Evolutionary conservation across 345 rosid species (phyloP), one percentile per base, ranked within the genome.

Genomic region (Gossypium thurberi): DNA sequence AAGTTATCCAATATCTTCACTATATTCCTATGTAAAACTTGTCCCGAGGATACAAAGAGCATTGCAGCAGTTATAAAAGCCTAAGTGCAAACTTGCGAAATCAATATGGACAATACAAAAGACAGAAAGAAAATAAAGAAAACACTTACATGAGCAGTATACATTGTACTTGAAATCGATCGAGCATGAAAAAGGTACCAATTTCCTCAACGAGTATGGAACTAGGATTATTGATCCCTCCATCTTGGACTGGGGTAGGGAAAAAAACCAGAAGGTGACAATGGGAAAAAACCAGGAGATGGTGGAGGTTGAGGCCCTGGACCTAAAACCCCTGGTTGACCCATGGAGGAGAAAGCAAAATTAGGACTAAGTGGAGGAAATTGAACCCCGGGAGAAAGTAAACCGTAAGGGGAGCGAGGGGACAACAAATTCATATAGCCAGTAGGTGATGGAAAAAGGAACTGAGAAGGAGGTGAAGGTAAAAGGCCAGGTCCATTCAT

Each of bases 401-500:
- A 69, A 0, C 91, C 88, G 78, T 87, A 88, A 57, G 96, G 92
- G 21, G 97, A 93, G 60, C 88, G 77, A 1, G 97, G 96, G 66
- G 96, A 90, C 79, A 87, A 72, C 82, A 87, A 76, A 74, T 85
- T 90, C 53, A 85, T 69, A 81, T 84, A 94, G 78, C 82, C 77
- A 0, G 80, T 81, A 13, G 96, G 96, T 26, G 97, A 94, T 46
- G 90, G 89, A 82, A 82, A 76, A 76, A 82, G 87, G 83, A 86
- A 93, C 78, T 93, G 98, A 40, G 97, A 86, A 77, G 96, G 86
- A 44, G 98, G 97, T 20, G 97, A 89, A 37, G 88, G 93, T 69
- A 94, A 80, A 52, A 85, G 84, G 20, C 86, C 82, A 52, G 88
- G 90, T 12, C 87, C 87, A 64, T 82, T 87, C 84, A 91, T 81